These are phyloP conservation scores for Pythium vanterpoolii DNA, from an alignment of 352 stramenopile species.

Conservation along the genomic window DNA sequence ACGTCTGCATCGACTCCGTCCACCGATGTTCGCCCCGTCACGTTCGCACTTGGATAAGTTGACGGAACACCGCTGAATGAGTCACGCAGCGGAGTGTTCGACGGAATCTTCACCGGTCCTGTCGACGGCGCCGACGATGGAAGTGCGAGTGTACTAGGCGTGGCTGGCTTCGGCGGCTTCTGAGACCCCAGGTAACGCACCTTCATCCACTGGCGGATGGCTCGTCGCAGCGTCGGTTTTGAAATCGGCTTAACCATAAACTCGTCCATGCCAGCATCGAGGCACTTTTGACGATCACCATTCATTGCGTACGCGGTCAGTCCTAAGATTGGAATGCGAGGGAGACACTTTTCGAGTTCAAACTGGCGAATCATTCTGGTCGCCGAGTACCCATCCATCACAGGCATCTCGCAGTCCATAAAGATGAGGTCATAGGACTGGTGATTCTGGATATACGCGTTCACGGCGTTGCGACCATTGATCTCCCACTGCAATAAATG, in stretches of 20 bases:
- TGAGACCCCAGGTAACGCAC: slow-evolving; percentile 55
- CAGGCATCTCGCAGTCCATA: slow-evolving; percentile 88
- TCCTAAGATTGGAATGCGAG: slow-evolving; percentile 75
- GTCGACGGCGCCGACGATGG: slow-evolving; percentile 4
- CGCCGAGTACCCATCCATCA: slow-evolving; percentile 82
- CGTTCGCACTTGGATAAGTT: slow-evolving; percentile 1
- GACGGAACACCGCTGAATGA: slow-evolving; percentile 14
- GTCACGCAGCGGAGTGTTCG: slow-evolving; percentile 18
- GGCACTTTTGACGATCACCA: slow-evolving; percentile 76
- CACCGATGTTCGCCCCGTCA: slow-evolving; percentile 11
- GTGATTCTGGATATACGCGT: slow-evolving; percentile 73
- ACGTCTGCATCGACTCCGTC: slow-evolving; percentile 18
- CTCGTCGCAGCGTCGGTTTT: slow-evolving; percentile 54
- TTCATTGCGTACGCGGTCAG: slow-evolving; percentile 88
- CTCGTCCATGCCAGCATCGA: slow-evolving; percentile 84
- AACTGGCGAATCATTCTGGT: slow-evolving; percentile 71
- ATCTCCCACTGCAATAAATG: slow-evolving; percentile 83
- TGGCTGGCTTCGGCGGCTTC: slow-evolving; percentile 21
- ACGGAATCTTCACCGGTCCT: slow-evolving; percentile 11
- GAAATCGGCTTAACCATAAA: slow-evolving; percentile 86
- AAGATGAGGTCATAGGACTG: slow-evolving; percentile 75
- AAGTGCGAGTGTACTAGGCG: background rate
- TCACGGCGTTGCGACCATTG: slow-evolving; percentile 66
- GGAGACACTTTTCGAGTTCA: slow-evolving; percentile 58
- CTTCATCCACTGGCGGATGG: slow-evolving; percentile 79